Percentiles rank a stretch among this genome's conserved stretches.
These are phyloP conservation scores for Naganishia vishniacii DNA, from an alignment of 768 basidiomycete species.

Conservation along the genomic window DNA sequence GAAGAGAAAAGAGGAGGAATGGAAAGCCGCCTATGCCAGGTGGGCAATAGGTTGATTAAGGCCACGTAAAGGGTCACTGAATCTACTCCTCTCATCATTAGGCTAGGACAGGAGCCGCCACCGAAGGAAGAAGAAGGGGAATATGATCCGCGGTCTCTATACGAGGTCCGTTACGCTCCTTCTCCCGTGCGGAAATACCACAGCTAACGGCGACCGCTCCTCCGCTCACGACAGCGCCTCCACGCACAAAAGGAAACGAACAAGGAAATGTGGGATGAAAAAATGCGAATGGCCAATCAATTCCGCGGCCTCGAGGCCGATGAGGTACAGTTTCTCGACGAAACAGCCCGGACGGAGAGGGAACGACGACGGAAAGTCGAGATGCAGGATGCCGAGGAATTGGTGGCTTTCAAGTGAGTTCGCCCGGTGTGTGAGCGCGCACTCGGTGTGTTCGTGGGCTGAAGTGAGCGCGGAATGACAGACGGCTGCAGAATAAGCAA, in stretches of 20 bases:
- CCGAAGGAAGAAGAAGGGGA: constrained; percentile 34
- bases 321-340: constrained; percentile 48
- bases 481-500: not conserved
- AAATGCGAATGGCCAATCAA: constrained; percentile 51
- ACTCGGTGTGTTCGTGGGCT: not conserved
- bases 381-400: constrained; percentile 41
- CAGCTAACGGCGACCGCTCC: too few species aligned
- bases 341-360: constrained; percentile 37
- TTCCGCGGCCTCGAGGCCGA: constrained; percentile 50
- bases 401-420: constrained; percentile 47
- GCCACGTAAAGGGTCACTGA: too few species aligned
- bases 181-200: too few species aligned
- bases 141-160: constrained; percentile 49
- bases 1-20: constrained; percentile 45
- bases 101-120: constrained; percentile 50
- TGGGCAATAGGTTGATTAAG: constrained; percentile 26
- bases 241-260: constrained; percentile 41
- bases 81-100: too few species aligned
- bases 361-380: constrained; percentile 37
- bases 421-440: not conserved
- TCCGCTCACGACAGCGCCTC: too few species aligned
- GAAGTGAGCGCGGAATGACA: constrained; percentile 22
- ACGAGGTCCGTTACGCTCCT: constrained; percentile 38
- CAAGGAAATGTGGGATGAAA: constrained; percentile 50
- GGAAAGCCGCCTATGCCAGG: constrained; percentile 50